Percentiles rank a stretch among this genome's conserved stretches.
Conservation (phyloP, 2,329 filamentous ascomycete genomes). For the Westerdykella aurantiaca region DNA sequence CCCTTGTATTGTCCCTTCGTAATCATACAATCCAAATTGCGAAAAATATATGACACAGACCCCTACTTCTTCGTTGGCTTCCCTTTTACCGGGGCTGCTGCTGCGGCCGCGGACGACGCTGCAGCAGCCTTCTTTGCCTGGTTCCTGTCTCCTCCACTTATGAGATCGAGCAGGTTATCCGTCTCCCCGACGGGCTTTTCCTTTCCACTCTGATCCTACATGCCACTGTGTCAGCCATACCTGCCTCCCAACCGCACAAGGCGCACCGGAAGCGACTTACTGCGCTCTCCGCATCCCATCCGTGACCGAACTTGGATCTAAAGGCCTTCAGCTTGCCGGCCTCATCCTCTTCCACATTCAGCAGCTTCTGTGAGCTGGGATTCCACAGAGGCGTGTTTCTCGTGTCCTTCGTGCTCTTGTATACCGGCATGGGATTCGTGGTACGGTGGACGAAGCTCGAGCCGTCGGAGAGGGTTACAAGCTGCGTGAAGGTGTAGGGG, state of each 20-base stretch:
- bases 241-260: not conserved
- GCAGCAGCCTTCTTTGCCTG: constrained; percentile 11
- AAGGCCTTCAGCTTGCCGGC: constrained; percentile 85
- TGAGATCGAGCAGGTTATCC: constrained; percentile 29
- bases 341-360: constrained; percentile 91
- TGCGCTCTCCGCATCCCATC: constrained; percentile 59
- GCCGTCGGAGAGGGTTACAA: constrained; percentile 87
- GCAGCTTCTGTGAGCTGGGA: constrained; percentile 69
- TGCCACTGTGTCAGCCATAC: not conserved
- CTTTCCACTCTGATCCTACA: not conserved
- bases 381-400: constrained; percentile 91
- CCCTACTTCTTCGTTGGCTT: constrained; percentile 8
- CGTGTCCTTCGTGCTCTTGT: constrained; percentile 69
- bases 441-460: constrained; percentile 75
- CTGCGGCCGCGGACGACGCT: constrained; percentile 3
- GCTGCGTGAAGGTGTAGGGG: constrained; percentile 95
- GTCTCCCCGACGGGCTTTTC: constrained; percentile 12
- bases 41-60: too few relatives aligned
- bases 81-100: constrained; percentile 3
- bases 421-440: constrained; percentile 61
- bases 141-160: constrained; percentile 21
- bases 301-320: constrained; percentile 73
- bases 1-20: too few relatives aligned
- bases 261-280: constrained; percentile 4
- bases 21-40: too few relatives aligned